Evolutionary conservation across 2,329 filamentous ascomycete genomes (phyloP), one percentile per base, ranked within the genome.

Genomic region (Curvularia verruculosa): DNA sequence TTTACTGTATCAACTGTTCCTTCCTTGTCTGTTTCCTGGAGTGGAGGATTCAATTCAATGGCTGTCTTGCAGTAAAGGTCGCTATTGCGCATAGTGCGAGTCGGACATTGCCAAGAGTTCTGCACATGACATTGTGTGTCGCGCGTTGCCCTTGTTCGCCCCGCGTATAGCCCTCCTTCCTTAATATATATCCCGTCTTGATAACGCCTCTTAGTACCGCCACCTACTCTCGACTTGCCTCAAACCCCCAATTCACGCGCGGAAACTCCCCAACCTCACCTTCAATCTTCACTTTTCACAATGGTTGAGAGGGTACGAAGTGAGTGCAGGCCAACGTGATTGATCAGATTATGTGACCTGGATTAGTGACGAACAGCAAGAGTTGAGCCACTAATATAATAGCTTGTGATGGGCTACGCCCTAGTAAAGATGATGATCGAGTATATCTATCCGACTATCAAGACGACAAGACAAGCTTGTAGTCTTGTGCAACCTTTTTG

Each of bases 81-180:
- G 21, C 13, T 34, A 15, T 7, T 23, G 39, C 39, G 18, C 18
- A 41, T 43, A 41, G 36, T 46, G 41, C 10, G 19, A 63, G 56
- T 52, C 54, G 39, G 26, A 18, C 6, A 29, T 23, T 56, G 67
- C 68, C 68, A 70, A 71, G 58, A 65, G n/a, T 49, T 59, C 40
- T 49, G 24, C 43, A 18, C 53, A 56, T 44, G 56, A 37, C 21
- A 48, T 26, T 21, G 46, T 36, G n/a, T n/a, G 46, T 48, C 15
- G 21, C 46, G 45, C 46, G 13, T 37, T 24, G 21, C 46, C 31
- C 31, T 24, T 18, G 13, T 23, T 24, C 13, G 19, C 28, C 44
- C n/a, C 44, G 44, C 21, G 18, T 31, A 34, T 29, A n/a, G n/a
- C 52, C 59, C 59, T 49, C 50, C 45, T 51, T 40, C 10, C n/a